A percentile compares a stretch with the other conserved stretches of the same genome.
Conservation (phyloP, 2,329 filamentous ascomycete genomes). For the Aspergillus sp. region DNA sequence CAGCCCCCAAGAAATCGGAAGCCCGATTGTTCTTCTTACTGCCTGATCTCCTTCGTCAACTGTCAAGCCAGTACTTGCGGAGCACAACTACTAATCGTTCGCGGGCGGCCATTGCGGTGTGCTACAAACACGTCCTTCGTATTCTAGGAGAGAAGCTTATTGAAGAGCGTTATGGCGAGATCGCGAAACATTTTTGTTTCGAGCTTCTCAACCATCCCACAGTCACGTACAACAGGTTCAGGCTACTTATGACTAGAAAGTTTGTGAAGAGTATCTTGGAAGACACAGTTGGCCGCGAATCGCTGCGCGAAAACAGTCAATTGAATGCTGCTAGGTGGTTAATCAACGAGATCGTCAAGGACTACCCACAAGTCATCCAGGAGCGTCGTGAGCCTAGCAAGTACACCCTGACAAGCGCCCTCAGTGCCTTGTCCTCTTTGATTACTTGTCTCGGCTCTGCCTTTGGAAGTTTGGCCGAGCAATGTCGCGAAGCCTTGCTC, state of each 20-base stretch:
- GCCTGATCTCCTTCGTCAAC: slow-evolving; percentile 71
- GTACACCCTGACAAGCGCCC: slow-evolving; percentile 73
- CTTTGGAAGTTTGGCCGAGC: slow-evolving; percentile 73
- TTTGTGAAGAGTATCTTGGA: slow-evolving; percentile 83
- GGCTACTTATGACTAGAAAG: slow-evolving; percentile 77
- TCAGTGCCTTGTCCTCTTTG: slow-evolving; percentile 77
- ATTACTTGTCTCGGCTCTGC: slow-evolving; percentile 81
- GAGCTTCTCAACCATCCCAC: slow-evolving; percentile 76
- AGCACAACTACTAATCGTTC: slow-evolving; percentile 75
- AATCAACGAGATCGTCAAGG: slow-evolving; percentile 86
- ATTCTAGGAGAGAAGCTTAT: slow-evolving; percentile 79
- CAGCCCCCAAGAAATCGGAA: slow-evolving; percentile 68
- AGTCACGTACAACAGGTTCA: slow-evolving; percentile 81
- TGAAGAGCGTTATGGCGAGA: slow-evolving; percentile 76
- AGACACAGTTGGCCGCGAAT: slow-evolving; percentile 74
- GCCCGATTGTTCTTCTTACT: slow-evolving; percentile 72
- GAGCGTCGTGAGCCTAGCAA: slow-evolving; percentile 88
- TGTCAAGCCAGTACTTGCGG: slow-evolving; percentile 79
- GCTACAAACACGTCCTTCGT: slow-evolving; percentile 78
- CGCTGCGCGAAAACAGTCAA: slow-evolving; percentile 88
- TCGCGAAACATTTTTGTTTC: slow-evolving; percentile 75
- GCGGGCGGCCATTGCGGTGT: slow-evolving; percentile 79
- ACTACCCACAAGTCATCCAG: slow-evolving; percentile 86
- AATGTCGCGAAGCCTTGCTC: slow-evolving; percentile 80
- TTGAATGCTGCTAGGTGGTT: slow-evolving; percentile 76